These are phyloP conservation scores for Scenedesmus sp. DNA, from an alignment of 163 green algal species.

Conservation along the genomic window DNA sequence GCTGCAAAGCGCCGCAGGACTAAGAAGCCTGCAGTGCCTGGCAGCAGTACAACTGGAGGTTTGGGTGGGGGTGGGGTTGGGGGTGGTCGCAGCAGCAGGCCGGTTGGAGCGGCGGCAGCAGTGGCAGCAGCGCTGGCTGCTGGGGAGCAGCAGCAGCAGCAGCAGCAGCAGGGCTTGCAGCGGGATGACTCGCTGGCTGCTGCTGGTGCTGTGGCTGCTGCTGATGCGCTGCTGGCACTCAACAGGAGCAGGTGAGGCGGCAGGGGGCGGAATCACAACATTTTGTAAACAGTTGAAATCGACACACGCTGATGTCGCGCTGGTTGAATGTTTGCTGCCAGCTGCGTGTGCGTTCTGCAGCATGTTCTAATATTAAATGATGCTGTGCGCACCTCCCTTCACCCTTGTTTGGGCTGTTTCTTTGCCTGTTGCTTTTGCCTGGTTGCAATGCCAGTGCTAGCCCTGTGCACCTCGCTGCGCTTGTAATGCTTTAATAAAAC, in stretches of 20 bases:
- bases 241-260: slow-evolving; percentile 24
- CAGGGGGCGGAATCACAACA: too few species aligned
- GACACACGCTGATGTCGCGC: too few species aligned
- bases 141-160: not conserved
- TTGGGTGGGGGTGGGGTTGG: not conserved
- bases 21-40: slow-evolving; percentile 15
- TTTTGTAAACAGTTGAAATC: too few species aligned
- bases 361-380: too few species aligned
- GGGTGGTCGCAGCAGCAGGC: not conserved
- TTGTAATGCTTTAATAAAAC: too few species aligned
- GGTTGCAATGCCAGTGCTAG: not conserved
- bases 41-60: not conserved
- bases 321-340: not conserved
- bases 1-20: slow-evolving; percentile 20
- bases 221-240: slow-evolving; percentile 38
- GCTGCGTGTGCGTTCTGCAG: not conserved
- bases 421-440: not conserved
- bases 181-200: slow-evolving; percentile 6
- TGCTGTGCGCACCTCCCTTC: too few species aligned
- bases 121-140: not conserved
- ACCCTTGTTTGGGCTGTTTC: not conserved
- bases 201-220: slow-evolving; percentile 14
- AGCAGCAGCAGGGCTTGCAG: not conserved
- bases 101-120: not conserved
- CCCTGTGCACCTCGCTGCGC: too few species aligned